These are phyloP conservation scores for Cucumis variabilis DNA, from an alignment of 331 rosid species.

Conservation along the genomic window DNA sequence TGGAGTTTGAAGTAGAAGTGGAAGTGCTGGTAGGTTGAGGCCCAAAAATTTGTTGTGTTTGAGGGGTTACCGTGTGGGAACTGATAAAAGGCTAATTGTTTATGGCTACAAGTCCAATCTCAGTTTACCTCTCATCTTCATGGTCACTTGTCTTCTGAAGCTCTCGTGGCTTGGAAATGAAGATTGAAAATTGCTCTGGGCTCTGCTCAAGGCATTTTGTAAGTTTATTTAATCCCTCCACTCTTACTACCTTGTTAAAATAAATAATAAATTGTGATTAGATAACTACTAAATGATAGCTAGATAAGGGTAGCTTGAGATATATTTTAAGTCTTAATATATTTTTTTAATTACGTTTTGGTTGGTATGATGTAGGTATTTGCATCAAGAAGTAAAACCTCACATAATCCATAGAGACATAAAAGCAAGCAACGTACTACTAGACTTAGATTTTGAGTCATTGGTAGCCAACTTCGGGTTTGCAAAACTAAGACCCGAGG, in stretches of 20 bases:
- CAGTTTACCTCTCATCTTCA: constrained; percentile 91
- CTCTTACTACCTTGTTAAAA: too few species aligned
- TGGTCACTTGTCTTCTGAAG: constrained; percentile 71
- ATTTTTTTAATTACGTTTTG: too few species aligned
- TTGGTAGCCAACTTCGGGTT: constrained; percentile 92
- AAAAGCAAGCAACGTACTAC: constrained; percentile 82
- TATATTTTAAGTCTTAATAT: too few species aligned
- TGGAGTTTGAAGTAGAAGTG: too few species aligned
- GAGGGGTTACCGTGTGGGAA: constrained; percentile 85
- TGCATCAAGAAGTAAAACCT: constrained; percentile 85
- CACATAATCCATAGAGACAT: constrained; percentile 91
- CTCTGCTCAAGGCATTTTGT: constrained; percentile 87
- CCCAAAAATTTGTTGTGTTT: constrained; percentile 87
- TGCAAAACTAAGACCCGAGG: constrained; percentile 95
- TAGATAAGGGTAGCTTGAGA: too few species aligned
- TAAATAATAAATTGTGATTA: too few species aligned
- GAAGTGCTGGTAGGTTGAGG: constrained; percentile 94
- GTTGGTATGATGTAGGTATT: constrained; percentile 53
- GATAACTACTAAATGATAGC: too few species aligned
- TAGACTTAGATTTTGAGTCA: constrained; percentile 78
- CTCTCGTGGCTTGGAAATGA: constrained; percentile 73
- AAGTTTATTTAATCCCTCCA: constrained; percentile 34
- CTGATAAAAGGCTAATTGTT: constrained; percentile 84
- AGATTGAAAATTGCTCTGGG: constrained; percentile 85
- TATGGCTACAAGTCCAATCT: constrained; percentile 97